Evolutionary conservation across 768 basidiomycete genomes (phyloP).

Genomic region (Ephemerocybe angulata): DNA sequence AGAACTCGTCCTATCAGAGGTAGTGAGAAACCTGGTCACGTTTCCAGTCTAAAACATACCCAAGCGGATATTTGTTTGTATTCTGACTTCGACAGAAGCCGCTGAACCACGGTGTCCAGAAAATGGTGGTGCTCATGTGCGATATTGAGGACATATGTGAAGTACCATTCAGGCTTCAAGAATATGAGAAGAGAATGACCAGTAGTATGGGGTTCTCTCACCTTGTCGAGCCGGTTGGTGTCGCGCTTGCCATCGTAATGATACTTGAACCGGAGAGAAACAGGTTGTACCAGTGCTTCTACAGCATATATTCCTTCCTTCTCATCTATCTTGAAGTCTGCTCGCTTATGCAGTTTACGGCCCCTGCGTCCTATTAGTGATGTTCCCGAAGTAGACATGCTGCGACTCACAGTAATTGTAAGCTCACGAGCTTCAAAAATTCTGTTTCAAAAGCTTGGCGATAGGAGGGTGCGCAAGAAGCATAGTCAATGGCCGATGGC

Average conservation of each 20-base stretch:
- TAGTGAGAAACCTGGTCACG: not conserved
- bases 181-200: slow-evolving; percentile 1
- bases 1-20: slow-evolving; percentile 71
- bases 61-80: slow-evolving; percentile 67
- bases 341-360: slow-evolving; percentile 8
- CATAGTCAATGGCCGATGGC: slow-evolving; percentile 75
- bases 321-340: slow-evolving; percentile 19
- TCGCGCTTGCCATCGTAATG: slow-evolving; percentile 86
- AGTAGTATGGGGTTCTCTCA: slow-evolving; percentile 20
- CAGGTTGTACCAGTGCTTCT: slow-evolving; percentile 78
- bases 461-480: slow-evolving; percentile 42
- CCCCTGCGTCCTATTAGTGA: not conserved
- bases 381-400: too few relatives aligned
- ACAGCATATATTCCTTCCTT: slow-evolving; percentile 75
- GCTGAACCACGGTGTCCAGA: slow-evolving; percentile 73
- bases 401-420: slow-evolving; percentile 71
- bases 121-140: slow-evolving; percentile 82
- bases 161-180: slow-evolving; percentile 92
- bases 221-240: slow-evolving; percentile 94
- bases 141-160: slow-evolving; percentile 86
- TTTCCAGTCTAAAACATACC: slow-evolving; percentile 41
- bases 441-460: slow-evolving; percentile 68
- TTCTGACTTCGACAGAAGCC: slow-evolving; percentile 59
- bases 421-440: slow-evolving; percentile 68
- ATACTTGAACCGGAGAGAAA: slow-evolving; percentile 86